Evolutionary conservation across 192 early-diverging fungal genomes (phyloP).

Genomic region (Linnemannia schmuckeri): DNA sequence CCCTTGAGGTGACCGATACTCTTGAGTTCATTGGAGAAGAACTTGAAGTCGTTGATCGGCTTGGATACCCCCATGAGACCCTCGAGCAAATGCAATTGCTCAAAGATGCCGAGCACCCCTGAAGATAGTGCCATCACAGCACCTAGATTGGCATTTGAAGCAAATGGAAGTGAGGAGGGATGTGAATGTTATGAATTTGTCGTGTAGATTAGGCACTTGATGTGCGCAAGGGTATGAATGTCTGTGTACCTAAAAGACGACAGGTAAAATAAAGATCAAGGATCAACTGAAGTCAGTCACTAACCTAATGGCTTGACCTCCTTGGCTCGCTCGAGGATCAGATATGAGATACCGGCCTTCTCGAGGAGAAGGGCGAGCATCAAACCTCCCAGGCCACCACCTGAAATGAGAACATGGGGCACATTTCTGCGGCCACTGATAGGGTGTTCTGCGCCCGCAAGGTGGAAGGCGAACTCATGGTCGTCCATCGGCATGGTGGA

Average conservation of each 20-base stretch:
- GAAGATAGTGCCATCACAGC: background rate
- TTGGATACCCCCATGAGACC: background rate
- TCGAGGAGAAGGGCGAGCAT: slow-evolving; percentile 9
- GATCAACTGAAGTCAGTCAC: too few species aligned
- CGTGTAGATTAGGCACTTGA: background rate
- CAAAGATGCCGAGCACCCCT: background rate
- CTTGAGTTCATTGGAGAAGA: background rate
- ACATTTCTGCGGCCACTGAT: background rate
- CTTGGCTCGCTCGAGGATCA: slow-evolving; percentile 13
- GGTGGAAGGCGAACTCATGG: background rate
- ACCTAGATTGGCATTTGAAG: background rate
- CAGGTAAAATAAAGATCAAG: background rate
- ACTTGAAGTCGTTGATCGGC: slow-evolving; percentile 2
- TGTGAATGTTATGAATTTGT: background rate
- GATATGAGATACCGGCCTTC: slow-evolving; percentile 12
- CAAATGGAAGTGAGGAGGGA: background rate
- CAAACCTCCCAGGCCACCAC: slow-evolving; percentile 14
- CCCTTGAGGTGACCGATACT: background rate
- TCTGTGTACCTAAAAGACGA: background rate
- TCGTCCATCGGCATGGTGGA: background rate
- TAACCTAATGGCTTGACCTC: slow-evolving; percentile 12
- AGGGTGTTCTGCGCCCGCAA: slow-evolving; percentile 2
- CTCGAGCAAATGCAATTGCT: background rate
- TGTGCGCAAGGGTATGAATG: background rate
- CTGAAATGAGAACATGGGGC: slow-evolving; percentile 15